These are phyloP conservation scores for Aspergillus latus DNA, from an alignment of 2,329 filamentous ascomycete genomes.

Conservation along the genomic window DNA sequence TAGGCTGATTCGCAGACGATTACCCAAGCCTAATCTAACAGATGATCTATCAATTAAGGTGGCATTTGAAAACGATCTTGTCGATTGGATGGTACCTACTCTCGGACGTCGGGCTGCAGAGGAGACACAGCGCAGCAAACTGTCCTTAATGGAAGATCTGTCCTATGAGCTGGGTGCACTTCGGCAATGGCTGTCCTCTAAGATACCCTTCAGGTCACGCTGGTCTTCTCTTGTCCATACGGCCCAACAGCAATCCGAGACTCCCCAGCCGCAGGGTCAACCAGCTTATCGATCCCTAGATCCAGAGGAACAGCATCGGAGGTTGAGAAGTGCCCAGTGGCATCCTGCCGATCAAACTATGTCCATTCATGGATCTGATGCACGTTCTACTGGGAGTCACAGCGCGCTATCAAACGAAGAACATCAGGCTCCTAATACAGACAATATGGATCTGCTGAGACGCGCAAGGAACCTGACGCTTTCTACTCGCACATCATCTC, in stretches of 20 bases:
- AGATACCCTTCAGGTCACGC: conserved; percentile 28
- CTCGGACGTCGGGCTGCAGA: conserved; percentile 43
- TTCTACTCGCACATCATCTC: conserved; percentile 14
- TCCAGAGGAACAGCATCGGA: conserved; percentile 19
- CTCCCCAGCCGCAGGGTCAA: conserved; percentile 32
- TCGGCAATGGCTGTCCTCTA: conserved; percentile 33
- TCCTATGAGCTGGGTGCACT: conserved; percentile 36
- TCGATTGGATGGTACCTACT: conserved; percentile 45
- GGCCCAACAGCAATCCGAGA: conserved; percentile 21
- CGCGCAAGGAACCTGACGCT: conserved; percentile 22
- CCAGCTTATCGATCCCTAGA: conserved; percentile 14
- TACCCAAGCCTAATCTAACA: conserved; percentile 43
- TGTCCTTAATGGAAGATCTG: conserved; percentile 40
- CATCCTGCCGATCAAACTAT: conserved; percentile 16
- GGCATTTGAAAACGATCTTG: conserved; percentile 44
- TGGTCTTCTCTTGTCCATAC: conserved; percentile 18
- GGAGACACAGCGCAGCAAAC: conserved; percentile 37
- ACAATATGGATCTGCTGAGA: conserved; percentile 34
- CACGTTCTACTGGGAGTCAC: conserved; percentile 21
- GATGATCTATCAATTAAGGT: conserved; percentile 45
- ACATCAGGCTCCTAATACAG: conserved; percentile 39
- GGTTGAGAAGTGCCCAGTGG: conserved; percentile 15
- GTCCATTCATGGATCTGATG: conserved; percentile 16
- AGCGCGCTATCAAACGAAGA: conserved; percentile 34
- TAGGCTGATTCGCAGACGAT: conserved; percentile 38